phyloP scores from a whole-genome alignment of 257 asterid species.

The Solanum virginianum region DNA sequence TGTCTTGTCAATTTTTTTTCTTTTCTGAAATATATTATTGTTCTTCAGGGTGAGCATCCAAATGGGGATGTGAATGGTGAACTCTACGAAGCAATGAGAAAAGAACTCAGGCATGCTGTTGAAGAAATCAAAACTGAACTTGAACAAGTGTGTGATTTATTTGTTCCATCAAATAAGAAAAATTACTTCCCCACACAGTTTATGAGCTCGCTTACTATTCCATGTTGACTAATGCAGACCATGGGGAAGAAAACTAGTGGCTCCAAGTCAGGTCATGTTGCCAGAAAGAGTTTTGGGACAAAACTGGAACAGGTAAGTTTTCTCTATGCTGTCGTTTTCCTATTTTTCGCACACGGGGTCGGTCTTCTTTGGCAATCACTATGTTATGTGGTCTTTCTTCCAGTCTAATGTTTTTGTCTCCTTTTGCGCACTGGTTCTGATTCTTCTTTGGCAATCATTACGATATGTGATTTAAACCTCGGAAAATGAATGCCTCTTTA shows the following conservation, averaged over 20 bases:
- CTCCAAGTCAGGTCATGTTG: slow-evolving; percentile 29
- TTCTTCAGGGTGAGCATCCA: slow-evolving; percentile 49
- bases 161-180: not conserved
- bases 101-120: slow-evolving; percentile 80
- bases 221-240: slow-evolving; percentile 22
- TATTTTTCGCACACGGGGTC: not conserved
- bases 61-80: slow-evolving; percentile 38
- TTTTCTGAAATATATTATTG: not conserved
- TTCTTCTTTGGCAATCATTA: not conserved
- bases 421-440: not conserved
- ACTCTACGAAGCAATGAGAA: slow-evolving; percentile 60
- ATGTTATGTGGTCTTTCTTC: not conserved
- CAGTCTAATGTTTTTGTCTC: not conserved
- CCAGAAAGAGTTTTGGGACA: slow-evolving; percentile 26
- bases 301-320: slow-evolving; percentile 42
- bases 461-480: not conserved
- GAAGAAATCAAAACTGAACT: slow-evolving; percentile 69
- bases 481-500: not conserved
- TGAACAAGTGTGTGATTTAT: slow-evolving; percentile 44
- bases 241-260: slow-evolving; percentile 27
- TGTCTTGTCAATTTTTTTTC: not conserved
- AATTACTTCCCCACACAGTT: not conserved
- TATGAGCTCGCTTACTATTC: not conserved
- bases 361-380: not conserved
- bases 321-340: not conserved